Evolutionary conservation across 139 green algal species (phyloP).

Genomic region (Raphidocelis subcapitata): DNA sequence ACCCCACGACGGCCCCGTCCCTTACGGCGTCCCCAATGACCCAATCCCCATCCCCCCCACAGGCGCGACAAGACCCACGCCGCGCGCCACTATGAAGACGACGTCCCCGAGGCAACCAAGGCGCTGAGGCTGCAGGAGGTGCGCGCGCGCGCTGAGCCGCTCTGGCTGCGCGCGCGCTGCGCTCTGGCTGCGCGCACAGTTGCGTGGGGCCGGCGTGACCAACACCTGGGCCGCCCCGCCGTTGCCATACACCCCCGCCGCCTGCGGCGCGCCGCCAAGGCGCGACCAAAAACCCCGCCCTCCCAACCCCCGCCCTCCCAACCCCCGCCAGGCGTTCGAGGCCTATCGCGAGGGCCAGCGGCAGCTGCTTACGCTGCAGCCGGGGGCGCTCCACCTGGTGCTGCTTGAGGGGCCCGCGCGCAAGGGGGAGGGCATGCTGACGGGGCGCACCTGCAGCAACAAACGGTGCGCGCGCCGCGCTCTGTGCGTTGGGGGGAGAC

Average conservation of each 20-base stretch:
- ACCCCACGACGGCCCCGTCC: no score
- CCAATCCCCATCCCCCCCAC: slow-evolving; percentile 2
- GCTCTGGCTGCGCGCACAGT: neutral
- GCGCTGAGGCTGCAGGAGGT: slow-evolving; percentile 17
- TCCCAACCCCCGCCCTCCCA: no score
- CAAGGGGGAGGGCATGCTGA: slow-evolving; percentile 32
- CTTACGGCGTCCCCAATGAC: no score
- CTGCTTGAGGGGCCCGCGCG: slow-evolving; percentile 69
- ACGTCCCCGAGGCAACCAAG: slow-evolving; percentile 45
- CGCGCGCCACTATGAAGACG: slow-evolving; percentile 65
- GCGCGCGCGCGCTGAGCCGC: neutral
- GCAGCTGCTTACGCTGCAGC: slow-evolving; percentile 30
- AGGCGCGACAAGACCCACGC: slow-evolving; percentile 78
- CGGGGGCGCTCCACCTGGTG: slow-evolving; percentile 57
- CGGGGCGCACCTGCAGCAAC: slow-evolving; percentile 65
- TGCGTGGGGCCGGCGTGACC: no score
- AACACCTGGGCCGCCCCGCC: no score
- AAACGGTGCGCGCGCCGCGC: slow-evolving; percentile 39
- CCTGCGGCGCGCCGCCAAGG: neutral
- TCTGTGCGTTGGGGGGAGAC: slow-evolving; percentile 11
- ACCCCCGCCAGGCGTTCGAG: slow-evolving; percentile 69
- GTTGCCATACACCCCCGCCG: no score
- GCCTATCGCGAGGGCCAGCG: slow-evolving; percentile 50
- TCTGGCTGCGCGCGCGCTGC: neutral
- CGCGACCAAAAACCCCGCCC: slow-evolving; percentile 61